Evolutionary conservation across 2,329 filamentous ascomycete species (phyloP), one percentile per base, ranked within the genome.

Genomic region (Lasiodiplodia sp.): DNA sequence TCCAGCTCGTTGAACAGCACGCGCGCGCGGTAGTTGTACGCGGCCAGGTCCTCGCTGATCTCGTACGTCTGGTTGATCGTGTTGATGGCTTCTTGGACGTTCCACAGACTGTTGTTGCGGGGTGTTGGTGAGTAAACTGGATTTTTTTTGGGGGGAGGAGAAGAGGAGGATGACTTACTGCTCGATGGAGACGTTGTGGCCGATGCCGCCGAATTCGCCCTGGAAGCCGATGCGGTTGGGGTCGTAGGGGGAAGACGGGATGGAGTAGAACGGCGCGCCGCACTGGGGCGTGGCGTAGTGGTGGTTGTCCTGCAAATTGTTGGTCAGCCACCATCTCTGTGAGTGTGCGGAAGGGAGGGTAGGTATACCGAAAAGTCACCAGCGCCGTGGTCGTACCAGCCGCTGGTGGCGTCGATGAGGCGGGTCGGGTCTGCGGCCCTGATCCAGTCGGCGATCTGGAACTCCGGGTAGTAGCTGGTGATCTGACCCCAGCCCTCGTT

Each of bases 401-500:
- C 91, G 0, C 84, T 87, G 0, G 85, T 87, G 1, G 89, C 81
- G 75, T 91, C 84, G 49, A 93, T 81, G 10, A 92, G 82, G 28
- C 91, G 81, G 0, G 88, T 89, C 0, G 89, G 86, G 72, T 93
- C 91, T 2, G 91, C 77, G 1, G 80, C 71, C 55, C 82, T 83
- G 2, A 92, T 84, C 0, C 84, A 75, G 1, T 86, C 81, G 0
- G 88, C 87, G 14, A 92, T 79, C 4, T 75, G 79, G 16, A 85
- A 84, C 70, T 92, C 90, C 0, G 88, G 87, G 71, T 83, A 84
- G 8, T 82, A 82, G 0, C 78, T 76, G 0, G 81, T 72, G 2
- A 86, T 78, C 73, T 92, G 90, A 2, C 88, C 89, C 90, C 90
- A 92, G 53, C 89, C 89, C 75, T 92, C 90, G 74, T 92, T 92